These are phyloP conservation scores for Penicillium verrucosum DNA, from an alignment of 2,329 filamentous ascomycete species.

Conservation along the genomic window DNA sequence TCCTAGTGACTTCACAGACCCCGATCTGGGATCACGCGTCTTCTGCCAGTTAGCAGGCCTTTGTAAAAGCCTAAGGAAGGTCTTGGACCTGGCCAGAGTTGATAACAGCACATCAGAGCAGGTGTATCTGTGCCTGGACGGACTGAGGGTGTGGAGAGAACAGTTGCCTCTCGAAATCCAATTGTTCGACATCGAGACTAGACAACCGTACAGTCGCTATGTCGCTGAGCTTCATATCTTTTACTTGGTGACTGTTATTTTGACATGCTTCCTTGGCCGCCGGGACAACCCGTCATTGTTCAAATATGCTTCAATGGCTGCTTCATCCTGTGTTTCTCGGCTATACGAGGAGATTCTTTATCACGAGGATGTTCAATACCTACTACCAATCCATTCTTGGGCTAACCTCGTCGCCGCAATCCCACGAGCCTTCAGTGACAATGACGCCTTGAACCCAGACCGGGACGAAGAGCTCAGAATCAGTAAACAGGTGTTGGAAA, in stretches of 20 bases:
- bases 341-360: slow-evolving; percentile 13
- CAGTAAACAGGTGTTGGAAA: slow-evolving; percentile 3
- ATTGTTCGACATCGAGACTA: slow-evolving; percentile 2
- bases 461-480: slow-evolving; percentile 4
- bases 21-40: neutral
- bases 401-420: slow-evolving; percentile 11
- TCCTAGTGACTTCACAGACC: slow-evolving; percentile 3
- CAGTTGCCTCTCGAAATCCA: neutral
- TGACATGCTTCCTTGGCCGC: slow-evolving; percentile 12
- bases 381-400: slow-evolving; percentile 11
- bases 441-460: slow-evolving; percentile 1
- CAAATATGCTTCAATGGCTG: slow-evolving; percentile 10
- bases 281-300: slow-evolving; percentile 6
- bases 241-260: slow-evolving; percentile 10
- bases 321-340: slow-evolving; percentile 10
- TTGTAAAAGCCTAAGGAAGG: neutral
- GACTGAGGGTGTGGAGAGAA: slow-evolving; percentile 2
- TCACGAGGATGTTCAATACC: slow-evolving; percentile 6
- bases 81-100: neutral
- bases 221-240: slow-evolving; percentile 9
- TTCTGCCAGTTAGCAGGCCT: slow-evolving; percentile 3
- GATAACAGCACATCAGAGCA: slow-evolving; percentile 1
- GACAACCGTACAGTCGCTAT: slow-evolving; percentile 2
- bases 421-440: slow-evolving; percentile 9
- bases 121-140: neutral